These are phyloP conservation scores for Chaetomiaceae sp. DNA, from an alignment of 2,329 filamentous ascomycete genomes.

Conservation along the genomic window DNA sequence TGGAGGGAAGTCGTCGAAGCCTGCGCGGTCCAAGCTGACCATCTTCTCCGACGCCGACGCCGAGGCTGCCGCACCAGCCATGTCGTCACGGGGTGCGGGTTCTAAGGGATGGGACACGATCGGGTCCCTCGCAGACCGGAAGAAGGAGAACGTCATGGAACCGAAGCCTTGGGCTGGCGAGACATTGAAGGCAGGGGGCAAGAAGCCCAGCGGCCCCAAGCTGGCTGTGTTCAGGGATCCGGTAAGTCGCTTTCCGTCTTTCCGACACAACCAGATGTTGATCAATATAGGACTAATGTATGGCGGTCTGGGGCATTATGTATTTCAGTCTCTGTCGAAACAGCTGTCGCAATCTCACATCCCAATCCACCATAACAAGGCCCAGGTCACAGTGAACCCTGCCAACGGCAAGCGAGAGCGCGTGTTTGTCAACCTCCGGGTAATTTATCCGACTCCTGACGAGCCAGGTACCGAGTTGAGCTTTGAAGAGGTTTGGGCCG, in stretches of 20 bases:
- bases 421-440: slow-evolving; percentile 81
- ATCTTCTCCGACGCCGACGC: slow-evolving; percentile 81
- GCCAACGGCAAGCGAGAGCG: slow-evolving; percentile 78
- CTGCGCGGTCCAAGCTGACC: slow-evolving; percentile 74
- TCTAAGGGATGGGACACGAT: slow-evolving; percentile 89
- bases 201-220: slow-evolving; percentile 71
- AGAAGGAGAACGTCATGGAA: slow-evolving; percentile 88
- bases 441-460: slow-evolving; percentile 74
- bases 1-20: slow-evolving; percentile 49
- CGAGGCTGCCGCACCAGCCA: slow-evolving; percentile 49
- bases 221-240: slow-evolving; percentile 92
- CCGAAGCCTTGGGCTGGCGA: slow-evolving; percentile 89
- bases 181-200: slow-evolving; percentile 81
- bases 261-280: slow-evolving; percentile 61
- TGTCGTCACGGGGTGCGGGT: slow-evolving; percentile 47
- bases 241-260: slow-evolving; percentile 60
- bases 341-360: slow-evolving; percentile 60
- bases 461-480: slow-evolving; percentile 71
- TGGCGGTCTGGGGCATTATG: slow-evolving; percentile 34
- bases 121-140: slow-evolving; percentile 77
- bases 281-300: slow-evolving; percentile 94
- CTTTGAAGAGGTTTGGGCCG: slow-evolving; percentile 87
- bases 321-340: slow-evolving; percentile 53
- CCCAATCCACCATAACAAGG: slow-evolving; percentile 64
- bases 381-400: slow-evolving; percentile 78